Base-by-base conservation (phyloP, 1,139 yeast genomes). In the Zygotorulaspora mrakii region DNA sequence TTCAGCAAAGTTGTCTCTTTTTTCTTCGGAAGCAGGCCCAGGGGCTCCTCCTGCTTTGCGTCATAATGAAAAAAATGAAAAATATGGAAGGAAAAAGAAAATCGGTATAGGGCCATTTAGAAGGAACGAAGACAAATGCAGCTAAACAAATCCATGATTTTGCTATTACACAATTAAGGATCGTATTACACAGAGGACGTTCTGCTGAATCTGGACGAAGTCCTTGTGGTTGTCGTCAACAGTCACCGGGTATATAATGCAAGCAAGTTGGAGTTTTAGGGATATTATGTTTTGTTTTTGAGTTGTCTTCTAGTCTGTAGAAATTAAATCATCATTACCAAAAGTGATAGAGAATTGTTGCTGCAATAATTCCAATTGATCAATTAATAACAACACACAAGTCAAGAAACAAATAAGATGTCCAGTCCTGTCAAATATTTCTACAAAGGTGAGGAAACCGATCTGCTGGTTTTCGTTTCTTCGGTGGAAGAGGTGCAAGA, bases 391-490 rank as follows among this genome's bases (percentile, higher is more conserved):
- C 14, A 25, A 6, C 10, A 27, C 5, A 33, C 22, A 27, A 17
- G 1, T 10, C 27, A 31, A 38, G 22, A 28, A 33, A 13, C 17
- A 30, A 38, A 26, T 31, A 27, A 45, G n/a, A 37, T 58, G 61
- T 47, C 64, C 22, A 39, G 46, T 23, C 56, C 61, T 31, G 48
- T 55, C 11, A 79, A 74, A 60, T 68, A 79, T 34, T 78, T 82
- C 54, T 82, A 76, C 70, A 77, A 80, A 61, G 94, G 95, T 45
- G 49, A 65, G 14, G 72, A 69, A 37, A 63, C 69, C 42, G 94
- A 84, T 61, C 81, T 84, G 49, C 67, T 79, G 35, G 72, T 82
- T 31, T 82, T 82, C 60, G 73, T 76, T 23, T 83, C 80, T 43
- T 76, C 79, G 36, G 59, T 64, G 11, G 76, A 72, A 2, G 68